phyloP scores from a whole-genome alignment of 768 basidiomycete genomes.

The Strobilomyces dryophilus region DNA sequence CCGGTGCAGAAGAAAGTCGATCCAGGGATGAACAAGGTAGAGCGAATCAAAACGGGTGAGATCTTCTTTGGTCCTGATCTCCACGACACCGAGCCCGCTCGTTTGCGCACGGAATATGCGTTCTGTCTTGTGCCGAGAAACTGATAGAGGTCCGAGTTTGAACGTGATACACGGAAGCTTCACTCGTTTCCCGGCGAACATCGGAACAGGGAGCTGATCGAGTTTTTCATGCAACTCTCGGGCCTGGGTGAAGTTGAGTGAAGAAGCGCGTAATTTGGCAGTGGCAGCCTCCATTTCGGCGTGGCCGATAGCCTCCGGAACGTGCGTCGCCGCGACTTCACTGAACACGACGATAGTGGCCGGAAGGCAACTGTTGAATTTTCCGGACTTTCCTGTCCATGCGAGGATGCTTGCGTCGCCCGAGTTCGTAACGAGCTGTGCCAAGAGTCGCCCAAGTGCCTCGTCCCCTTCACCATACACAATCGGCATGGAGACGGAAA shows the following conservation, averaged over 20 bases:
- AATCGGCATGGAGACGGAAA: neutral
- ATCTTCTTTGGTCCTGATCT: conserved; percentile 5
- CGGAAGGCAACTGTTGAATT: conserved; percentile 3
- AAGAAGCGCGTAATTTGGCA: neutral
- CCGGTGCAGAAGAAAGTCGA: conserved; percentile 8
- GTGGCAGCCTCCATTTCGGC: neutral
- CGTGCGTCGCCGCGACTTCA: neutral
- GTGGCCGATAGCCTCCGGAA: neutral
- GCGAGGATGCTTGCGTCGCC: conserved; percentile 6
- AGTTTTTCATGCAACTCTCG: neutral
- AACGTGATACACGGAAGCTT: conserved; percentile 2
- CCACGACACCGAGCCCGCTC: conserved; percentile 2
- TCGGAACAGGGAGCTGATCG: neutral
- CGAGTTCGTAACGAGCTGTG: conserved; percentile 1
- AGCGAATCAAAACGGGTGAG: conserved; percentile 1
- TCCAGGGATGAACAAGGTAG: conserved; percentile 14
- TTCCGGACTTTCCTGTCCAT: conserved; percentile 1
- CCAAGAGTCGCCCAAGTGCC: conserved; percentile 1
- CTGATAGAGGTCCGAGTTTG: neutral
- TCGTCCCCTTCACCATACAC: conserved; percentile 1
- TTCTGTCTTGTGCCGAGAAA: neutral
- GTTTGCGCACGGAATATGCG: neutral
- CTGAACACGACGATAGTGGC: neutral
- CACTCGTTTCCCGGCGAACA: neutral
- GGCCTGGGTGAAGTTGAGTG: neutral